phyloP scores from a whole-genome alignment of 1,284 basidiomycete species.

The Cryptococcus sp. region DNA sequence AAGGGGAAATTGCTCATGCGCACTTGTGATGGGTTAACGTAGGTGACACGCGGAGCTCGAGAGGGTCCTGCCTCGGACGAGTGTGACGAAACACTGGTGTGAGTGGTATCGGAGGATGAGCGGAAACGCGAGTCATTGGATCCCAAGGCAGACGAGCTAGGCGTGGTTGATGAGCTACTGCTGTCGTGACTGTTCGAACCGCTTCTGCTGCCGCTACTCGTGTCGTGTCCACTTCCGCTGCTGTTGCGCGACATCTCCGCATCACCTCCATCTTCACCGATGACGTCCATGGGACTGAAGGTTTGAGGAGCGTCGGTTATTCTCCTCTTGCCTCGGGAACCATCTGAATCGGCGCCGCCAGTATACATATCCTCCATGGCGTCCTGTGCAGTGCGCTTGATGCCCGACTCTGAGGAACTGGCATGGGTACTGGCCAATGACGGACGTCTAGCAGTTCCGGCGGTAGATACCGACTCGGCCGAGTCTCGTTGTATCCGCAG shows the following conservation, averaged over 20 bases:
- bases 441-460: constrained; percentile 4
- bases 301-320: constrained; percentile 1
- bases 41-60: constrained; percentile 28
- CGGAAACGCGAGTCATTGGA: constrained; percentile 6
- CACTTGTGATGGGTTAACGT: constrained; percentile 42
- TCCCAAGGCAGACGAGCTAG: constrained; percentile 9
- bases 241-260: neutral
- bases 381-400: constrained; percentile 20
- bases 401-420: constrained; percentile 10
- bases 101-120: neutral
- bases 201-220: constrained; percentile 6
- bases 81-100: neutral
- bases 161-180: constrained; percentile 7
- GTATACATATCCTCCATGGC: constrained; percentile 15
- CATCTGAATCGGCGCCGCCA: constrained; percentile 5
- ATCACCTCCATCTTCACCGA: constrained; percentile 5
- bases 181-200: constrained; percentile 6
- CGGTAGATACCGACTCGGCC: neutral
- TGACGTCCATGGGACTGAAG: constrained; percentile 10
- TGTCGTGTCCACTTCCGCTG: constrained; percentile 8
- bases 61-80: constrained; percentile 14
- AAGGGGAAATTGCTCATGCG: constrained; percentile 26
- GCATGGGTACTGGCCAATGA: constrained; percentile 6
- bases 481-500: constrained; percentile 7
- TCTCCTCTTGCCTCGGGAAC: constrained; percentile 11